Base-by-base conservation (phyloP, 1,284 basidiomycete species). In the Paramarasmius palmivorus region DNA sequence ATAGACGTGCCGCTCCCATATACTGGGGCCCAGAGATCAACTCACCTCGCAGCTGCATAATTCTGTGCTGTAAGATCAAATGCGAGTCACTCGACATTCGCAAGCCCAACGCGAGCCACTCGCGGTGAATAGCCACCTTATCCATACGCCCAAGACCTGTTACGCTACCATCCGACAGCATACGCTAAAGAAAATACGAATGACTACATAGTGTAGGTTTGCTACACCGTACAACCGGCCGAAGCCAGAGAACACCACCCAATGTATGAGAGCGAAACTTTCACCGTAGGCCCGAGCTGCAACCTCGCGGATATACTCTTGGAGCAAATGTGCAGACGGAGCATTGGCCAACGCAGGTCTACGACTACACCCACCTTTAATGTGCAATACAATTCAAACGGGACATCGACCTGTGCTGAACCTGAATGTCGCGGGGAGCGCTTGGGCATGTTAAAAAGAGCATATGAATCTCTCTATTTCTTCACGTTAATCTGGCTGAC, bases 101-200 rank as follows among this genome's bases (percentile, higher is more conserved):
- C 52, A 58, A 14, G 59, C 61, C 8, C 22, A 25, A 23, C 32
- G 51, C 14, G 14, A 49, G 4, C 29, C 53, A 40, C 48, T 23
- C 22, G 59, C 25, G 49, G 22, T 9, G 44, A 54, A n/a, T n/a
- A n/a, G n/a, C 14, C 9, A 57, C 3, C 65, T 65, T 0, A 70
- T 65, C 61, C 60, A 57, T 52, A 47, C 3, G 19, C 53, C 14
- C 47, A 58, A 7, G 55, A 66, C 3, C 37, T 69, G n/a, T 1
- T 65, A 66, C 44, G 42, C 50, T 2, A 64, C 63, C 8, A 68
- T 69, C n/a, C 42, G 65, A 69, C 41, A 20, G 53, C 1, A 66
- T 64, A 17, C 58, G 62, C 37, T 45, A n/a, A 39, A n/a, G 66
- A 66, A 3, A 54, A 54, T 35, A 52, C n/a, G n/a, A n/a, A n/a